These are phyloP conservation scores for Epicoccum sorghinum DNA, from an alignment of 2,329 filamentous ascomycete species.

Conservation along the genomic window DNA sequence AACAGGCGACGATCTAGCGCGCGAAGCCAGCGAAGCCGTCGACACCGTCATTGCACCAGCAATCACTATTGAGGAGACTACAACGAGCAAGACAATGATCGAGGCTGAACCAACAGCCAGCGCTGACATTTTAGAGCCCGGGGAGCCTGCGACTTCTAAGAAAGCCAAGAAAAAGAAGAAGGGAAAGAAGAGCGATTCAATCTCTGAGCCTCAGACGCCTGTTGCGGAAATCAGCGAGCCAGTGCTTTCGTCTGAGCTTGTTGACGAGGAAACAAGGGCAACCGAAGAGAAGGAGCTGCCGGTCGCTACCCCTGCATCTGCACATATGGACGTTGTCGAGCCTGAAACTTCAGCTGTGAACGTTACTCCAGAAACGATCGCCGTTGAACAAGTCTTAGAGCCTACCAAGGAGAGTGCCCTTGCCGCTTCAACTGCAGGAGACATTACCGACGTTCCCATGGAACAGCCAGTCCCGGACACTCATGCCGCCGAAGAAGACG, in stretches of 20 bases:
- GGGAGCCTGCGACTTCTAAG: slow-evolving; percentile 19
- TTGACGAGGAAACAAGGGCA: background rate
- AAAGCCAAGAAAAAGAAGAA: slow-evolving; percentile 40
- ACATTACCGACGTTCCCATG: background rate
- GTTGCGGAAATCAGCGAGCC: slow-evolving; percentile 3
- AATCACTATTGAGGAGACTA: no score
- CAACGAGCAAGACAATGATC: background rate
- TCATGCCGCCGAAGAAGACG: background rate
- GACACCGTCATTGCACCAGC: background rate
- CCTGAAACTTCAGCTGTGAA: background rate
- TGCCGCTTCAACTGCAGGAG: background rate
- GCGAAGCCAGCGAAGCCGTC: background rate
- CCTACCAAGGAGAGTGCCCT: background rate
- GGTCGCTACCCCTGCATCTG: background rate
- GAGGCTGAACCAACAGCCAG: background rate
- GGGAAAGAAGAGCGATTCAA: slow-evolving; percentile 29
- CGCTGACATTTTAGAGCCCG: background rate
- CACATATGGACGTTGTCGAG: background rate
- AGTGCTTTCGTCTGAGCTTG: background rate
- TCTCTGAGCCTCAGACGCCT: slow-evolving; percentile 27
- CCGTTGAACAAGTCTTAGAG: background rate
- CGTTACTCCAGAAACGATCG: background rate
- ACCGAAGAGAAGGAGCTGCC: background rate
- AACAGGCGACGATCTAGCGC: background rate
- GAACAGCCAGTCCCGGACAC: background rate